A percentile compares a stretch with the other conserved stretches of the same genome.
These are phyloP conservation scores for Tanacetum coccineum DNA, from an alignment of 129 eudicot genomes.

Conservation along the genomic window DNA sequence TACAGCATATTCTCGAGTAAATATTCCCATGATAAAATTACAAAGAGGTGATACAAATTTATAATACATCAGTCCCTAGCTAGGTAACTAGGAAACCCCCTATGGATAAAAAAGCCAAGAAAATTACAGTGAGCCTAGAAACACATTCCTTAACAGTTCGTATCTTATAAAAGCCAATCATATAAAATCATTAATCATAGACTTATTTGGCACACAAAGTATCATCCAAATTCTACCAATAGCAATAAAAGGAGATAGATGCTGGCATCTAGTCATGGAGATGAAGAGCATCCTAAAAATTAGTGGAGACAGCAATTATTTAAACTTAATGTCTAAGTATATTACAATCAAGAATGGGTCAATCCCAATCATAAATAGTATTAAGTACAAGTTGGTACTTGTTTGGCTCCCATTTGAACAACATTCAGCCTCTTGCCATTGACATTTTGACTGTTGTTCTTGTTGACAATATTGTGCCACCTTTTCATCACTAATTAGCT, in stretches of 20 bases:
- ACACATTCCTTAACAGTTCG: background rate
- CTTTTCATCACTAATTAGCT: slow-evolving; percentile 16
- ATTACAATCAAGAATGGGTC: slow-evolving; percentile 20
- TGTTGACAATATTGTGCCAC: slow-evolving; percentile 24
- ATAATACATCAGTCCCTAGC: too few species aligned
- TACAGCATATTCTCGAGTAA: too few species aligned
- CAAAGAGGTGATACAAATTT: too few species aligned
- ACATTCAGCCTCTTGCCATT: slow-evolving; percentile 27
- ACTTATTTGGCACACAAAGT: slow-evolving; percentile 11
- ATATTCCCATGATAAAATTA: too few species aligned
- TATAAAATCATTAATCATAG: slow-evolving; percentile 10
- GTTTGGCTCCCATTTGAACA: slow-evolving; percentile 39
- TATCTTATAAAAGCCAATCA: slow-evolving; percentile 8
- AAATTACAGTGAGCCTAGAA: too few species aligned
- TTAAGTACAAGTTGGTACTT: slow-evolving; percentile 37
- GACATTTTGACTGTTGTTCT: slow-evolving; percentile 27
- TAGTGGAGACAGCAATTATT: slow-evolving; percentile 34
- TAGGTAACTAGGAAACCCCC: too few species aligned
- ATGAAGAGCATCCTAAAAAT: slow-evolving; percentile 19
- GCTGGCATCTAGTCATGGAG: slow-evolving; percentile 31
- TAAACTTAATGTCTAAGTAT: slow-evolving; percentile 23
- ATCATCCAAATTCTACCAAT: slow-evolving; percentile 26
- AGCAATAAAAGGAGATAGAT: slow-evolving; percentile 21
- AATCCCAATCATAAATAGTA: slow-evolving; percentile 27
- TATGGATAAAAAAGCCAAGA: too few species aligned